A percentile compares a stretch with the other conserved stretches of the same genome.
Conservation (phyloP, 768 basidiomycete species). For the Lentinula detonsa region DNA sequence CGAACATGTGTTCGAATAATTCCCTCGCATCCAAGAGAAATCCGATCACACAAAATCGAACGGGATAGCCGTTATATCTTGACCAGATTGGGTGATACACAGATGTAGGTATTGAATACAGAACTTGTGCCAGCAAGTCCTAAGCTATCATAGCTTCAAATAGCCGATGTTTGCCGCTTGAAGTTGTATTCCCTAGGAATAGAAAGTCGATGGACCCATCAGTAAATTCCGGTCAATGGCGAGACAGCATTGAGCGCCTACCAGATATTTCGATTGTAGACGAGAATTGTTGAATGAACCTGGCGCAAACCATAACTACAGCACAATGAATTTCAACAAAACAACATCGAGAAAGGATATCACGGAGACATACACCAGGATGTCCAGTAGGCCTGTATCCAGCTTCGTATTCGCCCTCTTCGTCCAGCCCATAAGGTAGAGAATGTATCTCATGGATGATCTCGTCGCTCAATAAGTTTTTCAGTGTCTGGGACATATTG, state of each 20-base stretch:
- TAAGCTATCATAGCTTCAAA: background rate
- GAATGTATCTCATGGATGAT: slow-evolving; percentile 13
- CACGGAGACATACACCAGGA: slow-evolving; percentile 17
- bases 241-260: no score
- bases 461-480: slow-evolving; percentile 19
- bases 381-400: slow-evolving; percentile 24
- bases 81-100: background rate
- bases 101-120: background rate
- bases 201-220: background rate
- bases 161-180: background rate
- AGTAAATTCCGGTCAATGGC: background rate
- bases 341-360: background rate
- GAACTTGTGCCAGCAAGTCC: background rate
- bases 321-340: no score
- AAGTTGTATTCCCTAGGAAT: background rate
- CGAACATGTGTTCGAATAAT: background rate
- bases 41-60: no score
- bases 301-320: slow-evolving; percentile 18
- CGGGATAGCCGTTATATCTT: no score
- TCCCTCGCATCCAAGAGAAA: no score
- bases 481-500: slow-evolving; percentile 15
- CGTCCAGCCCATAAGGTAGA: slow-evolving; percentile 22
- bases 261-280: slow-evolving; percentile 21
- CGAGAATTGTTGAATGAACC: slow-evolving; percentile 18
- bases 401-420: slow-evolving; percentile 21